Conservation (phyloP, 805 yeast genomes). For the Lachancea dasiensis region DNA sequence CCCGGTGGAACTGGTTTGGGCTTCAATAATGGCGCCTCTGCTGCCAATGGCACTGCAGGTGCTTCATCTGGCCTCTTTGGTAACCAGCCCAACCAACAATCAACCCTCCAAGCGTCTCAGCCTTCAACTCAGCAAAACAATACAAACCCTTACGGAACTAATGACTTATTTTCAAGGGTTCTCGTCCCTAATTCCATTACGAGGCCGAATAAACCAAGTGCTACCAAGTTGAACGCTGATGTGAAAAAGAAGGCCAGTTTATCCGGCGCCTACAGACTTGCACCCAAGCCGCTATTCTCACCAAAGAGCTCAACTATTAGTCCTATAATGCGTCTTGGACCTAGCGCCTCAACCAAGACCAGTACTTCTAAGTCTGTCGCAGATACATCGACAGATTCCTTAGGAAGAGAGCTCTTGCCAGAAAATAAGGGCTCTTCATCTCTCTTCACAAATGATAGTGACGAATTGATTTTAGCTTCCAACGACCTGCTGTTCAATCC, state of each 20-base stretch:
- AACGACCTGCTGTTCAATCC: conserved; percentile 24
- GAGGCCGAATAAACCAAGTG: conserved; percentile 38
- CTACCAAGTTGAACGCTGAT: conserved; percentile 41
- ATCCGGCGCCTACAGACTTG: conserved; percentile 52
- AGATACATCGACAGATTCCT: conserved; percentile 13
- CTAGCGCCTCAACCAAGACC: conserved; percentile 1
- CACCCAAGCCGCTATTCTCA: conserved; percentile 56
- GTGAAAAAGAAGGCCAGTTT: conserved; percentile 57
- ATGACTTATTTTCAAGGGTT: conserved; percentile 51
- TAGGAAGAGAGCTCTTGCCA: conserved; percentile 14
- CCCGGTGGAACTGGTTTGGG: conserved; percentile 20
- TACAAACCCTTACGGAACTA: conserved; percentile 68
- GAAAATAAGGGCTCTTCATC: conserved; percentile 10
- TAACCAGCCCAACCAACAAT: conserved; percentile 18
- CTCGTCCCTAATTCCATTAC: conserved; percentile 36
- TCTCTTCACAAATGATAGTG: conserved; percentile 13
- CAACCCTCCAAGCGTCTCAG: conserved; percentile 23
- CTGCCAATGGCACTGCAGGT: conserved; percentile 15
- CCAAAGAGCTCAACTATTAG: conserved; percentile 9
- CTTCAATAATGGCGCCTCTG: conserved; percentile 10
- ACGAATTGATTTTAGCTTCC: conserved; percentile 23
- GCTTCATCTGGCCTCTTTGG: conserved; percentile 43
- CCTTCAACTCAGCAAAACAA: conserved; percentile 32
- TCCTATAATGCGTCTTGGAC: conserved; percentile 7
- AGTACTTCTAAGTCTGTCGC: conserved; percentile 7